These are phyloP conservation scores for Microstegium vimineum DNA, from an alignment of 176 grass and related monocot genomes.

Conservation along the genomic window DNA sequence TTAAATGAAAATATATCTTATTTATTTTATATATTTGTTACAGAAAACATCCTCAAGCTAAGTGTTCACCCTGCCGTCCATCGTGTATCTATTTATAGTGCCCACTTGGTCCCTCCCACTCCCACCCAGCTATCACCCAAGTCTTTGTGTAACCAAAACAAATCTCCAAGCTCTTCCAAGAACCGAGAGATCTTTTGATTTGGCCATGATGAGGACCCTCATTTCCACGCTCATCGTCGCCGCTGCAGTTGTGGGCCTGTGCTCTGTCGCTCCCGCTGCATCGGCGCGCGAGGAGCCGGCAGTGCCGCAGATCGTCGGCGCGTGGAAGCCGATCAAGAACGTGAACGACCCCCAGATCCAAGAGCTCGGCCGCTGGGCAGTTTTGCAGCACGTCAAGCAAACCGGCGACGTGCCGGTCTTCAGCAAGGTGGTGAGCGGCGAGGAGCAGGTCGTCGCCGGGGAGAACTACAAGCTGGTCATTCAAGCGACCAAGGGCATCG, in stretches of 20 bases:
- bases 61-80: background rate
- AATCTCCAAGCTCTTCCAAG: background rate
- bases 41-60: background rate
- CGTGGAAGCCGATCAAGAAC: constrained; percentile 28
- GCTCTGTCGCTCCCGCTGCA: background rate
- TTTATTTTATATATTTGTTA: no score
- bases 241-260: background rate
- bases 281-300: background rate
- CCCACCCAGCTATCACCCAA: background rate
- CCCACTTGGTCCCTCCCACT: background rate
- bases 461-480: constrained; percentile 37
- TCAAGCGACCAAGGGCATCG: background rate
- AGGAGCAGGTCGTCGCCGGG: constrained; percentile 33
- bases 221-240: background rate
- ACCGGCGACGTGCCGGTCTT: constrained; percentile 16
- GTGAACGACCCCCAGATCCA: constrained; percentile 35
- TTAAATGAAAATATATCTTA: background rate
- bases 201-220: background rate
- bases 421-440: constrained; percentile 27
- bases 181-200: background rate
- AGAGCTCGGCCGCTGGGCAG: constrained; percentile 34
- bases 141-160: background rate
- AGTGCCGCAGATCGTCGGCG: background rate
- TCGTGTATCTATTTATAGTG: background rate
- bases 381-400: constrained; percentile 33